Evolutionary conservation across 75 land plant genomes (phyloP).

Genomic region (Isoetes taiwanensis): DNA sequence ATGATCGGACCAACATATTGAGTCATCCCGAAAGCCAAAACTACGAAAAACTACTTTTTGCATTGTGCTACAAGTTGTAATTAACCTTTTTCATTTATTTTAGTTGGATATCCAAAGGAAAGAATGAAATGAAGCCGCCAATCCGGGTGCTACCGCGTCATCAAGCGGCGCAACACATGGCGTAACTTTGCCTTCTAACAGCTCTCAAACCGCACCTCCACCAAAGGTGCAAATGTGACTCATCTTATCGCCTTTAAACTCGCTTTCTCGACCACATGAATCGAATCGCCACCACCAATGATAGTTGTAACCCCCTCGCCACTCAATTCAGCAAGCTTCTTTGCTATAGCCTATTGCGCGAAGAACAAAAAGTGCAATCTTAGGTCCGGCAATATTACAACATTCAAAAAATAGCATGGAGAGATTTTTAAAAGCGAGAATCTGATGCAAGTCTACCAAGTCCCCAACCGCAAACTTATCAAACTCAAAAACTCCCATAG

Average conservation of each 20-base stretch:
- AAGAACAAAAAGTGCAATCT: not conserved
- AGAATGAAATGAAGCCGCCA: too few species aligned
- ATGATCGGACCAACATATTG: too few species aligned
- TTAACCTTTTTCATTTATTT: too few species aligned
- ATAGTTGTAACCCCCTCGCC: constrained; percentile 70
- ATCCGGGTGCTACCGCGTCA: too few species aligned
- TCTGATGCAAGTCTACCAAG: too few species aligned
- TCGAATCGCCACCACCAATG: constrained; percentile 89
- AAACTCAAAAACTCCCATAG: constrained; percentile 86
- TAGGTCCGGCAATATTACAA: not conserved
- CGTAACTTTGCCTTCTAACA: constrained; percentile 67
- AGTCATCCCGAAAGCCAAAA: too few species aligned
- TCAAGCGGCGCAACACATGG: constrained; percentile 84
- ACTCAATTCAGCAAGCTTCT: constrained; percentile 68
- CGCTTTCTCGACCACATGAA: constrained; percentile 75
- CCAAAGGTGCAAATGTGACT: constrained; percentile 92
- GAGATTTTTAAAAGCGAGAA: not conserved
- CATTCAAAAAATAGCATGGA: not conserved
- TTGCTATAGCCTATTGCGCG: constrained; percentile 57
- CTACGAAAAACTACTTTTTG: too few species aligned
- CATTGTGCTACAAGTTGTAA: too few species aligned
- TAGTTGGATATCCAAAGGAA: too few species aligned
- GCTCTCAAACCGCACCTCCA: constrained; percentile 83
- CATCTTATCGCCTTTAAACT: constrained; percentile 81
- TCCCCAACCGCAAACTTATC: constrained; percentile 67